phyloP scores from a whole-genome alignment of 805 yeast species.

The Kodamaea neixiangensis region DNA sequence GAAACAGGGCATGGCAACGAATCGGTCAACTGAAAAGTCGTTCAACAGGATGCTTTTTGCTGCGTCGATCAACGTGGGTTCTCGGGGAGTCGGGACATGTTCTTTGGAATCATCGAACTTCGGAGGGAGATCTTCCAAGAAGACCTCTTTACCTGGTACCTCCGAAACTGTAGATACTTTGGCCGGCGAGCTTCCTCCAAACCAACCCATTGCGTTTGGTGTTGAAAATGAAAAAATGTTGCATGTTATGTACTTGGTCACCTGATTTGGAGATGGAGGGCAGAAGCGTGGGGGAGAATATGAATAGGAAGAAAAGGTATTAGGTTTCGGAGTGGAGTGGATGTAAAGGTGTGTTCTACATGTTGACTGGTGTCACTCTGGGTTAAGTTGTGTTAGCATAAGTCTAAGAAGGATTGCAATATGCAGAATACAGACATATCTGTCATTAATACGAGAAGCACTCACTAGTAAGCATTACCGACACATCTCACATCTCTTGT shows the following conservation, averaged over 20 bases:
- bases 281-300: not conserved
- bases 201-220: slow-evolving; percentile 41
- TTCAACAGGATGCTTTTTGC: slow-evolving; percentile 42
- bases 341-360: not conserved
- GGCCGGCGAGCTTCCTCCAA: slow-evolving; percentile 36
- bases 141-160: slow-evolving; percentile 25
- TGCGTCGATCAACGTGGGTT: slow-evolving; percentile 36
- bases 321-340: not conserved
- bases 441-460: too few species aligned
- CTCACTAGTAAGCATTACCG: too few species aligned
- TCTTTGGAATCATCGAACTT: slow-evolving; percentile 41
- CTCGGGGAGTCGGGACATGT: slow-evolving; percentile 7
- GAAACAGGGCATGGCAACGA: slow-evolving; percentile 71
- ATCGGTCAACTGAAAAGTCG: slow-evolving; percentile 54
- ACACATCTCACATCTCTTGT: too few species aligned
- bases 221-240: not conserved
- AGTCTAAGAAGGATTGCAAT: too few species aligned
- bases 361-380: too few species aligned
- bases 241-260: not conserved
- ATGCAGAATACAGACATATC: too few species aligned
- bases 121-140: slow-evolving; percentile 54
- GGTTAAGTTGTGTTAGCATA: too few species aligned
- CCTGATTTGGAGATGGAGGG: not conserved
- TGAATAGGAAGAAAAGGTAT: not conserved
- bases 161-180: slow-evolving; percentile 39